Conservation (phyloP, 805 yeast species). For the Deakozyma indianensis region DNA sequence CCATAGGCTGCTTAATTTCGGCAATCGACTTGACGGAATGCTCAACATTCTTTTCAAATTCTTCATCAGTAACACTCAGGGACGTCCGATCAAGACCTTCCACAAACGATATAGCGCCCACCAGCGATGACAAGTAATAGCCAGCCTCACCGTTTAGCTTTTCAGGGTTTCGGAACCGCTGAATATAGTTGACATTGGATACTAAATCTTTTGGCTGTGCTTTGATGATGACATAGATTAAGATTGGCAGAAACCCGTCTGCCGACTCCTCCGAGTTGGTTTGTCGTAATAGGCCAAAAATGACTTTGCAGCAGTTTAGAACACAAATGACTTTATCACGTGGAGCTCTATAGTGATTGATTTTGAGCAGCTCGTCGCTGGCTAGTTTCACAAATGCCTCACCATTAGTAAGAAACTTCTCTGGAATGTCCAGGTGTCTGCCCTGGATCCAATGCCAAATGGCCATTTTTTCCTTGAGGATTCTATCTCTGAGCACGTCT, state of each 20-base stretch:
- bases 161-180: slow-evolving; percentile 62
- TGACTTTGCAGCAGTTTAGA: slow-evolving; percentile 81
- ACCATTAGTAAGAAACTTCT: slow-evolving; percentile 31
- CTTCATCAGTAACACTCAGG: slow-evolving; percentile 47
- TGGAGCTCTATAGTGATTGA: slow-evolving; percentile 80
- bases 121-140: slow-evolving; percentile 79
- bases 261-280: slow-evolving; percentile 66
- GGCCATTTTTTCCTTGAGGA: slow-evolving; percentile 35
- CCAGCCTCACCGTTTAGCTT: slow-evolving; percentile 79
- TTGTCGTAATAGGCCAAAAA: slow-evolving; percentile 72
- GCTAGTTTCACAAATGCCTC: slow-evolving; percentile 52
- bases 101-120: slow-evolving; percentile 76
- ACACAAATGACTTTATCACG: slow-evolving; percentile 88
- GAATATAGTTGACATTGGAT: slow-evolving; percentile 74
- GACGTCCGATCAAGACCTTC: slow-evolving; percentile 41
- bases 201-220: slow-evolving; percentile 51
- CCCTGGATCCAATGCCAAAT: slow-evolving; percentile 63
- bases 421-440: slow-evolving; percentile 61
- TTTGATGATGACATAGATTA: slow-evolving; percentile 64
- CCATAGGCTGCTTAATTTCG: slow-evolving; percentile 22
- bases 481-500: slow-evolving; percentile 49
- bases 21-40: slow-evolving; percentile 28
- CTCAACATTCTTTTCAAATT: slow-evolving; percentile 33
- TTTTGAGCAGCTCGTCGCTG: slow-evolving; percentile 56
- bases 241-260: slow-evolving; percentile 81